These are phyloP conservation scores for Acacia pycnantha DNA, from an alignment of 331 rosid species.

Conservation along the genomic window DNA sequence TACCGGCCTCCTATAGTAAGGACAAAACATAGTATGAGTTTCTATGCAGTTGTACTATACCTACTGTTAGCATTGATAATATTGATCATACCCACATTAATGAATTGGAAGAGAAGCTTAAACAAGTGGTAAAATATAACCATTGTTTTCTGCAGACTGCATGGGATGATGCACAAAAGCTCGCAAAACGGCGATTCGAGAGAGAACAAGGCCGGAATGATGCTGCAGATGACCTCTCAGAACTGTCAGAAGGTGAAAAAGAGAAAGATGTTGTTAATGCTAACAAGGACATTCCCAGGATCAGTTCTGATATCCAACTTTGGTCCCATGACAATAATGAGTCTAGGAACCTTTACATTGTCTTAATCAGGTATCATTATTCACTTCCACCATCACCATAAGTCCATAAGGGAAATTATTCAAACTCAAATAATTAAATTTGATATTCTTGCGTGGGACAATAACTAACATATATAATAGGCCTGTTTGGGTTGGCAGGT, in stretches of 20 bases:
- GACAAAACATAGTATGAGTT: background rate
- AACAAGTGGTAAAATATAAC: background rate
- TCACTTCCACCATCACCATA: background rate
- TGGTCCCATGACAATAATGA: constrained; percentile 48
- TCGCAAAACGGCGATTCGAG: constrained; percentile 46
- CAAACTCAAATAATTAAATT: background rate
- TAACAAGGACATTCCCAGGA: constrained; percentile 40
- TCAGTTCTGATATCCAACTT: constrained; percentile 50
- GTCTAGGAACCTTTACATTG: constrained; percentile 63
- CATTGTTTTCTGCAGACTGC: constrained; percentile 48
- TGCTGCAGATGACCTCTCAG: constrained; percentile 73
- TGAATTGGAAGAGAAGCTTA: background rate
- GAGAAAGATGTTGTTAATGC: constrained; percentile 45
- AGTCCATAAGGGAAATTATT: background rate
- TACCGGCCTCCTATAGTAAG: too few species aligned
- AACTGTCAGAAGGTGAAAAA: constrained; percentile 79
- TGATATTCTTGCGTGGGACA: background rate
- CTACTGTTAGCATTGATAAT: background rate
- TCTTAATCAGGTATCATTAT: constrained; percentile 56
- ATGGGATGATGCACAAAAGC: constrained; percentile 64
- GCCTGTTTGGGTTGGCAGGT: too few species aligned
- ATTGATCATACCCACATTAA: background rate
- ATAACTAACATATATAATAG: background rate
- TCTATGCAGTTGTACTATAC: background rate
- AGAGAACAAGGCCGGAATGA: constrained; percentile 68